These are phyloP conservation scores for Stenogyne calaminthoides DNA, from an alignment of 305 asterid species.

Conservation along the genomic window DNA sequence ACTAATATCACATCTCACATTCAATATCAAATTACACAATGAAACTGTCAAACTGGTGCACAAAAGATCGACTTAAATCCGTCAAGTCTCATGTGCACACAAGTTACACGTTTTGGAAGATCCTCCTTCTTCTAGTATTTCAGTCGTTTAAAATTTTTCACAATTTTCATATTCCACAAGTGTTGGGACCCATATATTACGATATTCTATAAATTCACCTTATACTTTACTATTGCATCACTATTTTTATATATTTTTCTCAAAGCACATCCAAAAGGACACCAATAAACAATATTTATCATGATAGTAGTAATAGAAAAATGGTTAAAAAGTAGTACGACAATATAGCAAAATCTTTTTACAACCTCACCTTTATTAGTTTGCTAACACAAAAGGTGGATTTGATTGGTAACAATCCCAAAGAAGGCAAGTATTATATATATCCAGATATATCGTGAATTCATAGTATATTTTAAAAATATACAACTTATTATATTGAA, in stretches of 20 bases:
- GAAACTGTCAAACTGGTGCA: no score
- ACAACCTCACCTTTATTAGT: slow-evolving; percentile 14
- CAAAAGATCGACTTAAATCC: no score
- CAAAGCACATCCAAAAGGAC: neutral
- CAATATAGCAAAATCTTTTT: slow-evolving; percentile 31
- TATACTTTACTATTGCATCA: neutral
- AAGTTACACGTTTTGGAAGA: neutral
- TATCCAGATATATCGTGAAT: no score
- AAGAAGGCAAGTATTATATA: no score
- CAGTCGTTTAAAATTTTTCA: no score
- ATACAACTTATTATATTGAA: no score
- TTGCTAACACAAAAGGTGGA: slow-evolving; percentile 35
- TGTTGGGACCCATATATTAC: neutral
- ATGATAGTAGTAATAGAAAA: slow-evolving; percentile 12
- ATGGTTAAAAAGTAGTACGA: slow-evolving; percentile 31
- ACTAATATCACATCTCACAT: no score
- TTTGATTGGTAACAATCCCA: slow-evolving; percentile 30
- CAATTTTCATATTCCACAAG: neutral
- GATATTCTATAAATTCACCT: neutral
- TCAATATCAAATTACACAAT: no score
- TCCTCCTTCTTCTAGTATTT: neutral
- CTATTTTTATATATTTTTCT: neutral
- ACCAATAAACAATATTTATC: neutral
- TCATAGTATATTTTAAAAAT: no score
- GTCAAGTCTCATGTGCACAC: no score